Evolutionary conservation across 768 basidiomycete genomes (phyloP).

Genomic region (Serendipita indica): DNA sequence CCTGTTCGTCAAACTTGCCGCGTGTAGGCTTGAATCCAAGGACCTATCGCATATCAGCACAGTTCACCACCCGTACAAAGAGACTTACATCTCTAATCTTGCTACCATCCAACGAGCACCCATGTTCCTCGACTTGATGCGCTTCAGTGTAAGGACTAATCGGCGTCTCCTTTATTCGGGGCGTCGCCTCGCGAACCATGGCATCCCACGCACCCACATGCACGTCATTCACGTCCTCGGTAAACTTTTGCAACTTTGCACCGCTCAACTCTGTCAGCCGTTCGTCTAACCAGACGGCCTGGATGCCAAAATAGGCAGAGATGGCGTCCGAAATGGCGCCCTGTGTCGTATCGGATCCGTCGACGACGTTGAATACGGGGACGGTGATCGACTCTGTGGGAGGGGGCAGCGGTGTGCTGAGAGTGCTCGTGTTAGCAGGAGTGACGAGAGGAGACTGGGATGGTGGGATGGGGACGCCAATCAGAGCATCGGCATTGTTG

Average conservation of each 20-base stretch:
- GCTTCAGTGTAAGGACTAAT: neutral
- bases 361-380: neutral
- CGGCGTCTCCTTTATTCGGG: neutral
- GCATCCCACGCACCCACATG: neutral
- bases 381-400: no score
- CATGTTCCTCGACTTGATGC: neutral
- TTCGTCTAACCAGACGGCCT: neutral
- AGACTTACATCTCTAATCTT: neutral
- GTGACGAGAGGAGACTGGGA: neutral
- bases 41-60: neutral
- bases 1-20: neutral
- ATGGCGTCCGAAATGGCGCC: neutral
- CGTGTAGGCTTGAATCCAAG: neutral
- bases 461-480: neutral
- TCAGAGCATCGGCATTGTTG: neutral
- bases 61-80: neutral
- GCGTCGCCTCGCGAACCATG: neutral
- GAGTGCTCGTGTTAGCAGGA: neutral
- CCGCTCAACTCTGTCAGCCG: neutral
- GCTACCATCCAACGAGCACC: neutral
- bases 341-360: neutral
- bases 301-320: neutral
- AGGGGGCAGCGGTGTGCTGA: neutral
- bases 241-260: neutral
- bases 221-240: neutral